Evolutionary conservation across 257 asterid species (phyloP).

Genomic region (Plectranthus barbatus): DNA sequence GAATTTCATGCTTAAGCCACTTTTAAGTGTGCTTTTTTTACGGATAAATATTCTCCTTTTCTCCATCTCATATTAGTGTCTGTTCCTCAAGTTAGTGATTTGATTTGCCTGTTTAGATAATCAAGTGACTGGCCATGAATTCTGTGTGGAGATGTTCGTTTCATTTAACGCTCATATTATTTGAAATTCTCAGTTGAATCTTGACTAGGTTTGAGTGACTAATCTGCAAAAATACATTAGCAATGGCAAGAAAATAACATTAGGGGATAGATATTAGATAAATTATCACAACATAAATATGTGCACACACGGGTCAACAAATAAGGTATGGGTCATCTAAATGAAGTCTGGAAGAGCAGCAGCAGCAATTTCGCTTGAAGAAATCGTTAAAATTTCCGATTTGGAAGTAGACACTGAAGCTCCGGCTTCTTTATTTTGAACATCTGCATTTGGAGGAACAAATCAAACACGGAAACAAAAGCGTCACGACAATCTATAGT

Average conservation of each 20-base stretch:
- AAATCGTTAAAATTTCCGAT: background rate
- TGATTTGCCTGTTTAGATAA: background rate
- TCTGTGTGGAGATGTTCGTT: background rate
- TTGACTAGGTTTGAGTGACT: background rate
- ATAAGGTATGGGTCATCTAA: no score
- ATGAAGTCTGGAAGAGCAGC: no score
- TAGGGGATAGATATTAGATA: background rate
- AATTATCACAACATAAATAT: background rate
- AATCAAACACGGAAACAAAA: background rate
- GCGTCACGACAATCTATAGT: background rate
- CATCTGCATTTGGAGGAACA: conserved; percentile 17
- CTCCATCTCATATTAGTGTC: background rate
- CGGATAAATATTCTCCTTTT: background rate
- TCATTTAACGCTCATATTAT: background rate
- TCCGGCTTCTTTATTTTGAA: conserved; percentile 7
- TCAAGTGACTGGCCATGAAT: background rate
- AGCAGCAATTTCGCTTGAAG: no score
- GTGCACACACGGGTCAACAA: no score
- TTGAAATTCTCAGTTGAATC: background rate
- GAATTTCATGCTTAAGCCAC: background rate
- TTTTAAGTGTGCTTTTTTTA: background rate
- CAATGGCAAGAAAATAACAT: background rate
- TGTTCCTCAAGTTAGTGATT: background rate
- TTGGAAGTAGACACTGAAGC: conserved; percentile 11
- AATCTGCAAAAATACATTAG: no score